A percentile compares a stretch with the other conserved stretches of the same genome.
phyloP scores from a whole-genome alignment of 2,329 filamentous ascomycete species.

The Sarocladium brachiariae region DNA sequence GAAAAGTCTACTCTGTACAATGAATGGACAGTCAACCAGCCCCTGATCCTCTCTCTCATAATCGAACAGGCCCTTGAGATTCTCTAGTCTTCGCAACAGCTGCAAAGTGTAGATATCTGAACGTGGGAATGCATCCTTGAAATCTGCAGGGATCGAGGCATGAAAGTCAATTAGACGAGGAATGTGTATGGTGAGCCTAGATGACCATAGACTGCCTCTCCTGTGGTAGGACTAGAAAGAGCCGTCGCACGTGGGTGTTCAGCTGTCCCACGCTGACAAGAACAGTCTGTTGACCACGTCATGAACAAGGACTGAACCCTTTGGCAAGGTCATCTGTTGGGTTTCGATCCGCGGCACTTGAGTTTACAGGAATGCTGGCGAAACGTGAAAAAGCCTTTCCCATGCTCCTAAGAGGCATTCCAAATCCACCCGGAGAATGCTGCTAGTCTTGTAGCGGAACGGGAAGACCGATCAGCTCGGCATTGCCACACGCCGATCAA shows the following conservation, averaged over 20 bases:
- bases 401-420: neutral
- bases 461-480: neutral
- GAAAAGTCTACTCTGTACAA: too few relatives aligned
- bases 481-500: neutral
- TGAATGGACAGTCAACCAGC: too few relatives aligned
- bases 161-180: too few relatives aligned
- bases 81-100: too few relatives aligned
- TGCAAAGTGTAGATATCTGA: too few relatives aligned
- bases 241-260: neutral
- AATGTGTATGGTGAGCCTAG: too few relatives aligned
- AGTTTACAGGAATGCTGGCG: neutral
- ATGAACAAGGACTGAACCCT: neutral
- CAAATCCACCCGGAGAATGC: neutral
- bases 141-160: too few relatives aligned
- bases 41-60: too few relatives aligned
- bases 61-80: too few relatives aligned
- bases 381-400: neutral
- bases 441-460: neutral
- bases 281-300: neutral
- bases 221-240: too few relatives aligned
- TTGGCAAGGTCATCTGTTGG: neutral
- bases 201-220: too few relatives aligned
- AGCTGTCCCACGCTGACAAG: neutral
- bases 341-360: neutral
- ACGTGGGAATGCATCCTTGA: too few relatives aligned